Percentiles rank a stretch among this genome's conserved stretches.
These are phyloP conservation scores for Trametes cubensis DNA, from an alignment of 768 basidiomycete genomes.

Conservation along the genomic window DNA sequence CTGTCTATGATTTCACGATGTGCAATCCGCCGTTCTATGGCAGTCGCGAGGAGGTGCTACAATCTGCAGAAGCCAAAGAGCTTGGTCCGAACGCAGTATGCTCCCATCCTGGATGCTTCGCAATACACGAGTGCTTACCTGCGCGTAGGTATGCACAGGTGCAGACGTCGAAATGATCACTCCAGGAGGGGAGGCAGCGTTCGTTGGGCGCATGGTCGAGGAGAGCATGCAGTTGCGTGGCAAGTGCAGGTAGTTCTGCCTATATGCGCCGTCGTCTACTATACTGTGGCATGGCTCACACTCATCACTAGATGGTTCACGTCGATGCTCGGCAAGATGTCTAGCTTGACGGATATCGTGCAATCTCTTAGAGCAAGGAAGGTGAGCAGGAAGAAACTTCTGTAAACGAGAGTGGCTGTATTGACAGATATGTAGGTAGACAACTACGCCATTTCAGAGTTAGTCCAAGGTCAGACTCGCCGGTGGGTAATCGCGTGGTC, in stretches of 20 bases:
- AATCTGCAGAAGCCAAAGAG: constrained; percentile 65
- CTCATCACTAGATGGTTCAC: constrained; percentile 79
- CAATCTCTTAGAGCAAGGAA: constrained; percentile 48
- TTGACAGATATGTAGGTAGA: constrained; percentile 54
- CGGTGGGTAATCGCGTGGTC: constrained; percentile 97
- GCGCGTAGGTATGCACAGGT: constrained; percentile 77
- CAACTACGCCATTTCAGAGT: constrained; percentile 86
- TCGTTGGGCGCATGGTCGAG: constrained; percentile 74
- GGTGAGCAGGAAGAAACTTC: constrained; percentile 36
- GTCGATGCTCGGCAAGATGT: constrained; percentile 87
- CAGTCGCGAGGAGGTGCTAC: constrained; percentile 66
- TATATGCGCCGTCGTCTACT: no score
- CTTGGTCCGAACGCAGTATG: constrained; percentile 70
- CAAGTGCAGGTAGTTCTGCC: constrained; percentile 55
- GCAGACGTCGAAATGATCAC: constrained; percentile 89
- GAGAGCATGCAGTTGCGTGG: constrained; percentile 62
- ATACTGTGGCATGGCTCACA: no score
- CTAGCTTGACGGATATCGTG: constrained; percentile 69
- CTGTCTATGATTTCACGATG: constrained; percentile 74
- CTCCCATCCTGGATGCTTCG: background rate
- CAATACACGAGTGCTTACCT: background rate
- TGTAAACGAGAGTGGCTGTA: background rate
- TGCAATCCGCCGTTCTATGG: constrained; percentile 97
- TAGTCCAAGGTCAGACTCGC: constrained; percentile 83
- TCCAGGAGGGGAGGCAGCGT: constrained; percentile 79